These are phyloP conservation scores for Dioscorea zingiberensis DNA, from an alignment of 106 monocot genomes.

Conservation along the genomic window DNA sequence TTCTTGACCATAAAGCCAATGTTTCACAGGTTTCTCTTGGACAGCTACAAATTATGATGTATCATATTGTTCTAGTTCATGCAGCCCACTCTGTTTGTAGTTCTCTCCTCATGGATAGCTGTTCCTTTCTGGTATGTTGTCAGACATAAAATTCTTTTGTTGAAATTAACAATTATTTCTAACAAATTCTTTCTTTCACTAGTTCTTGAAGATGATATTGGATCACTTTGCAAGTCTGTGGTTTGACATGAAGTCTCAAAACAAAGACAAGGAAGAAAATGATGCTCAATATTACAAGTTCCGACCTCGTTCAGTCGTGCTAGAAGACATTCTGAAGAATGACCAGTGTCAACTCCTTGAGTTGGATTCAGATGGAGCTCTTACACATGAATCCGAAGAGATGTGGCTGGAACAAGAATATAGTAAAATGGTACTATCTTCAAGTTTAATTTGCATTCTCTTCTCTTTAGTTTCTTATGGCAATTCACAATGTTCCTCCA, in stretches of 20 bases:
- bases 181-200: conserved; percentile 8
- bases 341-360: conserved; percentile 25
- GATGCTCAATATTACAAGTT: conserved; percentile 59
- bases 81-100: conserved; percentile 33
- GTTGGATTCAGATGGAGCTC: conserved; percentile 27
- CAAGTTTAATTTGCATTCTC: not conserved
- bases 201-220: conserved; percentile 67
- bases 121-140: conserved; percentile 47
- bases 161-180: conserved; percentile 3
- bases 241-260: conserved; percentile 64
- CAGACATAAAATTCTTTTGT: not conserved
- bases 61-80: conserved; percentile 42
- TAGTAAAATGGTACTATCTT: conserved; percentile 19
- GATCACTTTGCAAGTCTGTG: conserved; percentile 55
- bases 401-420: conserved; percentile 36
- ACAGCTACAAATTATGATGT: conserved; percentile 38
- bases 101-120: conserved; percentile 55
- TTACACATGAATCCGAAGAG: conserved; percentile 38
- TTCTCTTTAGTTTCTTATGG: conserved; percentile 8
- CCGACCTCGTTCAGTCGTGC: conserved; percentile 48
- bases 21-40: conserved; percentile 24
- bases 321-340: conserved; percentile 56
- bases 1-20: too few species aligned
- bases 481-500: conserved; percentile 18
- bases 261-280: conserved; percentile 39